Base-by-base conservation (phyloP, 2,329 filamentous ascomycete genomes). In the Mariannaea sp. region DNA sequence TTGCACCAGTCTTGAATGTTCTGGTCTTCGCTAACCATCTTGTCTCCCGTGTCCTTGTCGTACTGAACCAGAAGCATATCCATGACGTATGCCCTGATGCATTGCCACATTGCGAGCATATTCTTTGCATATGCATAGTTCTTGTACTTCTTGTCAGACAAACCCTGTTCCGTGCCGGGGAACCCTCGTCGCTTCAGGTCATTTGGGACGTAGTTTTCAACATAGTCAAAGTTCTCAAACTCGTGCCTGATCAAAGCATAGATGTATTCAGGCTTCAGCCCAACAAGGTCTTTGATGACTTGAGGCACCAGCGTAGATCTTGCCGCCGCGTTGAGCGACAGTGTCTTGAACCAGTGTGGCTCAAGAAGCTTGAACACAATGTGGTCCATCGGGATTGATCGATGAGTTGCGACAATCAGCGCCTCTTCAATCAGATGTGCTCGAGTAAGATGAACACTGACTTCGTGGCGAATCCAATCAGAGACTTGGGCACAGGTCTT, bases 101-200 rank as follows among this genome's bases (percentile, higher is more conserved):
- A 65, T 5, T 64, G 59, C 78, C 78, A 80, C 64, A 80, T 73
- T 6, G 68, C 60, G 4, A 71, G 59, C 61, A 79, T 75, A 64
- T 77, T 75, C 56, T 72, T 73, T 14, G 71, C 78, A 56, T 79
- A 81, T 7, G 73, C 69, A 58, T 80, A 81, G 65, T 80, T 80
- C 47, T 72, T 69, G 67, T 75, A 80, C 49, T 71, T 73, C 7
- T 62, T 49, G 41, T 71, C 66, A 8, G 60, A 57, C 1, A 73
- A 62, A 2, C 68, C 66, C 5, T 70, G 59, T 6, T 58, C 49
- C 1, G 69, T 70, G 46, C 64, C 56, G 3, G 73, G 68, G 59
- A 80, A 80, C 0, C 77, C 77, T 16, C 77, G 75, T 1, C 60
- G 62, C 3, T 62, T 46, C 17, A 80, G 71, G 53, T 80, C 75